These are phyloP conservation scores for Serendipita indica DNA, from an alignment of 768 basidiomycete species.

Conservation along the genomic window DNA sequence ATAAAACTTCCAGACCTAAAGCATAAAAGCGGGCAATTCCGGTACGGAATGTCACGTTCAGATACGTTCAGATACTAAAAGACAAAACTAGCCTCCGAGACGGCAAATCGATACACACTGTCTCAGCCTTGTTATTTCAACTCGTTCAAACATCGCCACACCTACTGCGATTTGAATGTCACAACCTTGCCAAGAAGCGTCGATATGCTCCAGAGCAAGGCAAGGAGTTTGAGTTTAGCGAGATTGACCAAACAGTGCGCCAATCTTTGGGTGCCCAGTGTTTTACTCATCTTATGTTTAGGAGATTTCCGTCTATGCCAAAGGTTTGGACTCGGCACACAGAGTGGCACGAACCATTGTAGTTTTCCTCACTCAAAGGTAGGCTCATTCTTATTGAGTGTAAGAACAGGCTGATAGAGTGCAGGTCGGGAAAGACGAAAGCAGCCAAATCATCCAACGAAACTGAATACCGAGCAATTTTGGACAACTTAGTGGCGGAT, in stretches of 20 bases:
- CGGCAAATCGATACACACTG: conserved; percentile 81
- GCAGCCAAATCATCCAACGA: conserved; percentile 84
- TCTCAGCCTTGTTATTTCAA: conserved; percentile 83
- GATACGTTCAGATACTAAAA: conserved; percentile 1
- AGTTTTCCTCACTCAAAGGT: conserved; percentile 58
- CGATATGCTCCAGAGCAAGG: conserved; percentile 14
- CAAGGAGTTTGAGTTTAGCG: neutral
- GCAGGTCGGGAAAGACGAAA: conserved; percentile 73
- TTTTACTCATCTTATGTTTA: conserved; percentile 18
- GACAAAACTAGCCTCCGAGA: conserved; percentile 55
- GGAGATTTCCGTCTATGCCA: conserved; percentile 58
- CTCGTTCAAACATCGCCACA: conserved; percentile 93
- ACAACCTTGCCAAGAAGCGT: conserved; percentile 43
- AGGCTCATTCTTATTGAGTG: neutral
- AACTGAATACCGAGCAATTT: conserved; percentile 81
- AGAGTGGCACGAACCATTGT: conserved; percentile 78
- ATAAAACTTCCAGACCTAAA: conserved; percentile 83
- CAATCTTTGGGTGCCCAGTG: neutral
- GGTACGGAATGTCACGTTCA: conserved; percentile 32
- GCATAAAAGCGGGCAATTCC: conserved; percentile 78
- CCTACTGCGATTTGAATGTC: conserved; percentile 62
- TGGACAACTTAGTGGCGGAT: conserved; percentile 83
- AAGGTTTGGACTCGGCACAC: conserved; percentile 65
- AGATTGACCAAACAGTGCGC: neutral
- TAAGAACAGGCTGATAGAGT: conserved; percentile 2